Evolutionary conservation across 441 rosid genomes (phyloP).

Genomic region (Oxalis stricta): DNA sequence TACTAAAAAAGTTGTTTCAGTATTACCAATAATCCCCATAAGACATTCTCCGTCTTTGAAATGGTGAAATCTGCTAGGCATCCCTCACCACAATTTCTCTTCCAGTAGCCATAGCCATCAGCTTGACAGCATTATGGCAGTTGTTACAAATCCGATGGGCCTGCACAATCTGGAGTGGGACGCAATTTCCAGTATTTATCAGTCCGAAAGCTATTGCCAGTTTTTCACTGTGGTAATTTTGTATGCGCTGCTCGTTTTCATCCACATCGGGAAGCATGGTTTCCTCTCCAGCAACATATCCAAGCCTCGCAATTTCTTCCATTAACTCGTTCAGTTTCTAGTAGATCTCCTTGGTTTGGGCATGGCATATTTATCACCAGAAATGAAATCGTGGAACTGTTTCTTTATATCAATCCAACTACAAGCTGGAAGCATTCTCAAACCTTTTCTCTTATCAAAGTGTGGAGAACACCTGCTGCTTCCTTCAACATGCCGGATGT

Average conservation of each 20-base stretch:
- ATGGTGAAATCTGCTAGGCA: constrained; percentile 75
- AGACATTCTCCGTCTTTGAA: constrained; percentile 65
- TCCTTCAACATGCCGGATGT: constrained; percentile 52
- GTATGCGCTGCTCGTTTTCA: constrained; percentile 32
- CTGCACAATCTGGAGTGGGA: constrained; percentile 63
- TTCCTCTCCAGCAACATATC: constrained; percentile 33
- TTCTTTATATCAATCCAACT: constrained; percentile 70
- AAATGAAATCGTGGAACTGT: constrained; percentile 38
- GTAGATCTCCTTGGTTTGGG: constrained; percentile 45
- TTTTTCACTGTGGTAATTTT: constrained; percentile 63
- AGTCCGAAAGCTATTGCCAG: constrained; percentile 73
- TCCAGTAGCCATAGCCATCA: constrained; percentile 35
- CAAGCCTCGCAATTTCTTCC: constrained; percentile 39
- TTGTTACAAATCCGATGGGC: constrained; percentile 72
- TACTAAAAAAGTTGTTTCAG: neutral
- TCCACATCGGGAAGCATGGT: constrained; percentile 69
- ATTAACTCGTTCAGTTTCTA: constrained; percentile 55
- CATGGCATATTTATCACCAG: constrained; percentile 53
- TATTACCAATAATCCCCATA: constrained; percentile 91
- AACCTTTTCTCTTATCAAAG: constrained; percentile 61
- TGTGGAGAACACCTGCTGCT: constrained; percentile 55
- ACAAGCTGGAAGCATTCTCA: constrained; percentile 62
- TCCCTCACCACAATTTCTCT: constrained; percentile 70
- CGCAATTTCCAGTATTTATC: constrained; percentile 39
- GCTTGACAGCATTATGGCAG: constrained; percentile 64